Evolutionary conservation across 176 grass and related monocot genomes (phyloP).

Genomic region (Puccinellia tenuiflora): DNA sequence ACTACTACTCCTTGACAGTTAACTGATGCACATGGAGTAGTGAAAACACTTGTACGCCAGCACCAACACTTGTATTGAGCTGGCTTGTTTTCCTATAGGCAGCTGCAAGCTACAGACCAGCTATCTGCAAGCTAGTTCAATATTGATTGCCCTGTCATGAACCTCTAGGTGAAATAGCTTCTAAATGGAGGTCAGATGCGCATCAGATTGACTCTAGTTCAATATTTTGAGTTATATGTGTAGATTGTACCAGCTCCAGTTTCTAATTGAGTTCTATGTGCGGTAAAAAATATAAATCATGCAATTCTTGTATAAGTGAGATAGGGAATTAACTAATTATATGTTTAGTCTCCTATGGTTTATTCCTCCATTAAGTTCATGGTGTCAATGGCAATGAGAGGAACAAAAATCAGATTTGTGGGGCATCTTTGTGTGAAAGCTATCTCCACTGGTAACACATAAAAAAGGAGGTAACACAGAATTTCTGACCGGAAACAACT

Average conservation of each 20-base stretch:
- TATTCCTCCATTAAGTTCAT: not conserved
- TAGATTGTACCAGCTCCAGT: too few relatives aligned
- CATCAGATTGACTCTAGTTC: not conserved
- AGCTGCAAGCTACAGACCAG: too few relatives aligned
- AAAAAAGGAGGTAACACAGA: not conserved
- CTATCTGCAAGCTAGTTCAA: too few relatives aligned
- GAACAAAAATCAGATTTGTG: not conserved
- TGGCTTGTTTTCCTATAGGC: too few relatives aligned
- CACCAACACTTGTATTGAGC: too few relatives aligned
- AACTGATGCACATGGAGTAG: too few relatives aligned
- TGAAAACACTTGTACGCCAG: too few relatives aligned
- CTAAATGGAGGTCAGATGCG: not conserved
- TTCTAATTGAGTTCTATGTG: too few relatives aligned
- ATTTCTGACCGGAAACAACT: not conserved
- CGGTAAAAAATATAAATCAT: too few relatives aligned
- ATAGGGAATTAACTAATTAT: not conserved
- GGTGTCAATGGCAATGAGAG: not conserved
- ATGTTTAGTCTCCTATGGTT: not conserved
- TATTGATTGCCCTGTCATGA: not conserved
- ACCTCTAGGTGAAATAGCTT: not conserved
- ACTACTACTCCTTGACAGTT: too few relatives aligned
- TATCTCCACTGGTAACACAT: not conserved
- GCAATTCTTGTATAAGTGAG: not conserved
- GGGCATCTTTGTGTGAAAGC: too few relatives aligned
- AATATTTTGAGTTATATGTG: not conserved